Conservation (phyloP, 306 rosid genomes). For the Rubus parviflorus region DNA sequence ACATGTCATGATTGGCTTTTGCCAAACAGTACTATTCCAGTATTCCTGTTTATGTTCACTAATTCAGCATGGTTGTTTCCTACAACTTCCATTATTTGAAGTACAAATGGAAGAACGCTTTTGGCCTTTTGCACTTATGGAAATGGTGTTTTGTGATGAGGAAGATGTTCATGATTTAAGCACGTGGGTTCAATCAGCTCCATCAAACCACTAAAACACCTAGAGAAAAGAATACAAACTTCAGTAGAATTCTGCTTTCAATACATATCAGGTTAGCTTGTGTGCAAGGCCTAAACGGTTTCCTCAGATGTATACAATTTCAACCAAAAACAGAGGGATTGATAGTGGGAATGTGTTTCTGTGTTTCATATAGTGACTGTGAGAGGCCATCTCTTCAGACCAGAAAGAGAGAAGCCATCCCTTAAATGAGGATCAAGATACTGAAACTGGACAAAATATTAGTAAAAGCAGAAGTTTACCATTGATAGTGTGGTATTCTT, state of each 20-base stretch:
- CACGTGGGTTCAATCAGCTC: neutral
- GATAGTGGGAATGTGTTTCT: neutral
- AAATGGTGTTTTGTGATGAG: neutral
- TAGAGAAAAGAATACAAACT: neutral
- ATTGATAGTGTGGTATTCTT: constrained; percentile 11
- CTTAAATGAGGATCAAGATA: neutral
- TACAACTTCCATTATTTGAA: neutral
- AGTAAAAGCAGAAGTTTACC: neutral
- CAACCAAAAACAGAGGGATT: neutral
- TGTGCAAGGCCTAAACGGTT: neutral
- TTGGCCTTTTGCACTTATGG: neutral
- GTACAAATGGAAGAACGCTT: neutral
- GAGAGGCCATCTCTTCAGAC: neutral
- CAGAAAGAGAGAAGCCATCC: neutral
- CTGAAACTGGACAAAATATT: neutral
- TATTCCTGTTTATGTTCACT: neutral
- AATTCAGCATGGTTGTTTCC: neutral
- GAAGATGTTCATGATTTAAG: neutral
- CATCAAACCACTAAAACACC: neutral
- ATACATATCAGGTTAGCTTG: neutral
- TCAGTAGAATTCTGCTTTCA: neutral
- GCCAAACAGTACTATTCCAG: neutral
- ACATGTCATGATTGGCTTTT: neutral
- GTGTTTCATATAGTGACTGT: neutral
- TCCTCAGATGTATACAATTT: too few species aligned